Conservation (phyloP, 176 grass and related monocot species). For the Rhynchospora breviuscula region DNA sequence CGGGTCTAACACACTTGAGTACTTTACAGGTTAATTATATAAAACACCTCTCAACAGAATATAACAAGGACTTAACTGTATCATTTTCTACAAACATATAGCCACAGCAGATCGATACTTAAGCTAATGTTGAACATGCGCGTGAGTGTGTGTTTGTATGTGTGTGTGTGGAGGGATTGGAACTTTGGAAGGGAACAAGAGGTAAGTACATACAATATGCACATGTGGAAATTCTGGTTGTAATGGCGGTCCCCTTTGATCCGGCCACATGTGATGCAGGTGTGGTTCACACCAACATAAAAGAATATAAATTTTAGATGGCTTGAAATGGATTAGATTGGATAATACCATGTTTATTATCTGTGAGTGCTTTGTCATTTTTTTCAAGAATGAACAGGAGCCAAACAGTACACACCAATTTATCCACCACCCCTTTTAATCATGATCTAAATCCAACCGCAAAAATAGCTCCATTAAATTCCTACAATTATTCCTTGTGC, state of each 20-base stretch:
- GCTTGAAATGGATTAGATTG: slow-evolving; percentile 4
- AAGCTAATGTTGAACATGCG: neutral
- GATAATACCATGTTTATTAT: neutral
- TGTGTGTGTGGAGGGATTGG: neutral
- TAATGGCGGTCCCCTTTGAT: slow-evolving; percentile 25
- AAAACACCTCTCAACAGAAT: neutral
- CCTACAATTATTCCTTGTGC: too few relatives aligned
- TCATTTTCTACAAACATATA: neutral
- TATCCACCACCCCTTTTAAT: neutral
- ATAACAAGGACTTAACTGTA: neutral
- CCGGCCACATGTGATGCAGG: slow-evolving; percentile 19
- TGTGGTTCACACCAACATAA: slow-evolving; percentile 4
- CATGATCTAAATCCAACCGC: too few relatives aligned
- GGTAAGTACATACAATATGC: slow-evolving; percentile 1
- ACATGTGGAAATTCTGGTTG: slow-evolving; percentile 8
- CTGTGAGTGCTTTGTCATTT: neutral
- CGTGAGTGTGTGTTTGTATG: neutral
- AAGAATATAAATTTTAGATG: neutral
- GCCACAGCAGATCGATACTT: neutral
- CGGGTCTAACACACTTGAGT: neutral
- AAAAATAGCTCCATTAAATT: neutral
- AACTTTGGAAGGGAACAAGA: neutral
- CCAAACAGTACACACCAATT: neutral
- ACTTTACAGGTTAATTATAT: neutral
- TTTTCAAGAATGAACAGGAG: neutral